These are phyloP conservation scores for Helotiales sp. DNA, from an alignment of 2,329 filamentous ascomycete genomes.

Conservation along the genomic window DNA sequence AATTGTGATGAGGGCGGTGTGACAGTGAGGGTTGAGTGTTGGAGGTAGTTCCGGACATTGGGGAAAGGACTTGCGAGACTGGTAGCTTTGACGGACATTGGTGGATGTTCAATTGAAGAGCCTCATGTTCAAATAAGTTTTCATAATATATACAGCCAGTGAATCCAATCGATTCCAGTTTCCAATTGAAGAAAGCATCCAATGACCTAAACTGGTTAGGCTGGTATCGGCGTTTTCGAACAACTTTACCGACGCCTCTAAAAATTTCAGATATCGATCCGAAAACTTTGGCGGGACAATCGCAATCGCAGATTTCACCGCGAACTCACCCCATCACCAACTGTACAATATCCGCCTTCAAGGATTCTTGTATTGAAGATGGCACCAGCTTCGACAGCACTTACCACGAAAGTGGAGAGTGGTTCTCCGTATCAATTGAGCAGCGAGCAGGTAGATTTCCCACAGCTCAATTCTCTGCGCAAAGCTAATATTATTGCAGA, in stretches of 20 bases:
- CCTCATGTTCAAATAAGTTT: background rate
- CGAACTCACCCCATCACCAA: background rate
- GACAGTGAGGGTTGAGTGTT: conserved; percentile 2
- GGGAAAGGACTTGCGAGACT: too few species aligned
- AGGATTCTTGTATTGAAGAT: conserved; percentile 19
- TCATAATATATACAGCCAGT: background rate
- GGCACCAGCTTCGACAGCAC: conserved; percentile 29
- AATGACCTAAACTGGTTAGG: background rate
- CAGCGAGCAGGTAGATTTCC: conserved; percentile 31
- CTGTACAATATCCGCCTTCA: background rate
- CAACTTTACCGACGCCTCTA: conserved; percentile 1
- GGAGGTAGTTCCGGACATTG: too few species aligned
- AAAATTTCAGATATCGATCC: conserved; percentile 7
- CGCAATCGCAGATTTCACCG: background rate
- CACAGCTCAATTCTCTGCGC: conserved; percentile 4
- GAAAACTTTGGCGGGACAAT: conserved; percentile 8
- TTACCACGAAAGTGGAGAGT: conserved; percentile 35
- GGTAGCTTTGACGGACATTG: too few species aligned
- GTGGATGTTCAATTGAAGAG: too few species aligned
- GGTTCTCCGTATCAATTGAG: conserved; percentile 37
- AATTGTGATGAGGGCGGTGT: conserved; percentile 1
- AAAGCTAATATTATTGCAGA: conserved; percentile 50
- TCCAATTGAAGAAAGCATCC: too few species aligned
- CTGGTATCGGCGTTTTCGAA: background rate
- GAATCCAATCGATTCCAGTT: too few species aligned